A percentile compares a stretch with the other conserved stretches of the same genome.
Evolutionary conservation across 495 filamentous ascomycete genomes (phyloP).

Genomic region (Talaromyces proteolyticus): DNA sequence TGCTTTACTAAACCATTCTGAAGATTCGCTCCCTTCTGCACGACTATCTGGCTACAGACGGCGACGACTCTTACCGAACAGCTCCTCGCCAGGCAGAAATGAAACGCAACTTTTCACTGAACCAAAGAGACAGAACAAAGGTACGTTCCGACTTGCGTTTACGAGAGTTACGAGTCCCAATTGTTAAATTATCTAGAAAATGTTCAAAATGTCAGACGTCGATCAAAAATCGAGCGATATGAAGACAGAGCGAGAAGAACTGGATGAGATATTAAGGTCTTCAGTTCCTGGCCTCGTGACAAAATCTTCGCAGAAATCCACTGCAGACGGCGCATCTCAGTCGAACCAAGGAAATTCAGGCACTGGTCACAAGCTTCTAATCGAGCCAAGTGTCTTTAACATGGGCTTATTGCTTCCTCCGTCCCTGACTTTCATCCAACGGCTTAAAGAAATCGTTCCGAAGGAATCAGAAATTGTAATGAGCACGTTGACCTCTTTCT

Average conservation of each 20-base stretch:
- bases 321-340: slow-evolving; percentile 28
- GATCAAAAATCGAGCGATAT: slow-evolving; percentile 70
- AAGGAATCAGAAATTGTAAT: slow-evolving; percentile 75
- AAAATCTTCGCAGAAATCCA: slow-evolving; percentile 50
- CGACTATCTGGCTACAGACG: slow-evolving; percentile 95
- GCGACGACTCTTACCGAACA: slow-evolving; percentile 50
- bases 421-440: slow-evolving; percentile 87
- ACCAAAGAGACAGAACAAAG: slow-evolving; percentile 63
- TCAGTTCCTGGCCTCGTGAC: slow-evolving; percentile 92
- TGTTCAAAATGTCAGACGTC: slow-evolving; percentile 86
- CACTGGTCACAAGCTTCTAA: slow-evolving; percentile 77
- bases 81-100: slow-evolving; percentile 40
- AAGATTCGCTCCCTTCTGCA: slow-evolving; percentile 89
- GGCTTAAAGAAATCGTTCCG: slow-evolving; percentile 88
- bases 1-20: too few relatives aligned
- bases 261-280: slow-evolving; percentile 81
- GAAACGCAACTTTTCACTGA: slow-evolving; percentile 52
- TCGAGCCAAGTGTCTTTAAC: slow-evolving; percentile 96
- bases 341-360: slow-evolving; percentile 45
- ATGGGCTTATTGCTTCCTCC: slow-evolving; percentile 91
- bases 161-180: background rate
- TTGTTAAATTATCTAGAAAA: slow-evolving; percentile 41
- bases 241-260: slow-evolving; percentile 77
- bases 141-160: slow-evolving; percentile 17
- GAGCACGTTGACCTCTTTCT: slow-evolving; percentile 86